Evolutionary conservation across 768 basidiomycete genomes (phyloP).

Genomic region (Lactarius tabidus): DNA sequence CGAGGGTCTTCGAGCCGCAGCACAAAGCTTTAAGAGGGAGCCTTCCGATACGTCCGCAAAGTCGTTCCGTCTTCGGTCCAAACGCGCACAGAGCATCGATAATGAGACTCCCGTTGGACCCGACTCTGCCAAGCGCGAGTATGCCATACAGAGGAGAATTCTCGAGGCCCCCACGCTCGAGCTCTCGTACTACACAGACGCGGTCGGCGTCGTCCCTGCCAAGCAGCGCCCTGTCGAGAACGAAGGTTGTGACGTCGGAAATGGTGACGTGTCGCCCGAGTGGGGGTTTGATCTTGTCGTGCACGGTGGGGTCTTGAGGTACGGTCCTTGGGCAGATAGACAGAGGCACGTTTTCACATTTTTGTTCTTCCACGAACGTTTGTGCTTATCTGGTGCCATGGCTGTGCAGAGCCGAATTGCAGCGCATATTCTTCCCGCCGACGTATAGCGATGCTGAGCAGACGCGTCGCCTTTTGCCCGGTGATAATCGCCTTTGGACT

Average conservation of each 20-base stretch:
- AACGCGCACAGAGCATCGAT: conserved; percentile 38
- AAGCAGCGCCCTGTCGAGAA: conserved; percentile 29
- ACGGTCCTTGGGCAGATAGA: conserved; percentile 96
- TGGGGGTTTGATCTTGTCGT: conserved; percentile 89
- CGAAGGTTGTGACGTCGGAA: conserved; percentile 62
- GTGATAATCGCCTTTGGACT: conserved; percentile 82
- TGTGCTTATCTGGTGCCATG: conserved; percentile 36
- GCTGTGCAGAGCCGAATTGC: conserved; percentile 49
- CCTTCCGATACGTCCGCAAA: not conserved
- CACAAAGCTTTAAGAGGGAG: conserved; percentile 2
- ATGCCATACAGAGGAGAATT: conserved; percentile 82
- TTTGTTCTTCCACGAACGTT: not conserved
- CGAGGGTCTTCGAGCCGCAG: conserved; percentile 3
- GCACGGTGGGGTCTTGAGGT: conserved; percentile 69
- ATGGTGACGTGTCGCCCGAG: conserved; percentile 83
- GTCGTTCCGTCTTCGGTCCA: conserved; percentile 26
- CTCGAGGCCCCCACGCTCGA: conserved; percentile 76
- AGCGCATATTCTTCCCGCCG: conserved; percentile 78
- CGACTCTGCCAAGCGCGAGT: conserved; percentile 63
- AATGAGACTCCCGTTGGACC: conserved; percentile 53
- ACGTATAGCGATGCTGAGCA: conserved; percentile 61
- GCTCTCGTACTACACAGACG: conserved; percentile 82
- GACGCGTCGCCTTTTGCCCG: conserved; percentile 58
- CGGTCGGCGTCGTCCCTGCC: conserved; percentile 68
- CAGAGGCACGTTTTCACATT: conserved; percentile 56